Evolutionary conservation across 2,329 filamentous ascomycete species (phyloP), one percentile per base, ranked within the genome.

Genomic region (Monilinia fructicola): DNA sequence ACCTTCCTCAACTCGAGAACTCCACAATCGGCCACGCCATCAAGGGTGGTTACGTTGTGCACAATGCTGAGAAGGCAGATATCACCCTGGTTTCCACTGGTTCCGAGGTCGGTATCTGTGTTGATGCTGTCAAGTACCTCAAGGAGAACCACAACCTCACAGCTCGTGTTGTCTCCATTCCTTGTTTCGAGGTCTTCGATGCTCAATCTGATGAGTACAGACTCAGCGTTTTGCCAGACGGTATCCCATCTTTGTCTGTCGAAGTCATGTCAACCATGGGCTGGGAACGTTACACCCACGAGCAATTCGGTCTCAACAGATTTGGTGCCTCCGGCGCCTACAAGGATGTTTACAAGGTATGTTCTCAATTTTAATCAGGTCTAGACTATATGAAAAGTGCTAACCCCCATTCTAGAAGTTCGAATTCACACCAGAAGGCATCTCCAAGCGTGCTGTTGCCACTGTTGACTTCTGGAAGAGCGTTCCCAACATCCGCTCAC

Each of bases 401-500:
- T 84, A 78, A 83, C 78, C 75, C 74, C 61, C 31, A 67, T 62
- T 77, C 75, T 76, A 96, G 91, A 98, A 97, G 87, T 99, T 99
- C 83, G 95, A 98, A 82, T 98, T 99, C 85, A 99, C 94, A 60
- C 91, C 95, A 64, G 94, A 97, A 82, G 95, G 95, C 73, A 91
- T 99, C 79, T 85, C 91, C 82, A 97, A 98, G 90, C 93, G 95
- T 76, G 95, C 94, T 69, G 80, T 92, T 71, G 90, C 90, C 74
- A 99, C 95, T 71, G 84, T 98, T 76, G 88, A 98, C 79, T 99
- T 97, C 88, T 99, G 93, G 90, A 98, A 97, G 90, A 91, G 90
- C 73, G 87, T 89, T 42, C 83, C 91, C 78, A 93, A 94, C 82
- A 85, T 97, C 77, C 92, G 95, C 80, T 97, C 93, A 65, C 94